These are phyloP conservation scores for Apodospora peruviana DNA, from an alignment of 495 filamentous ascomycete genomes.

Conservation along the genomic window DNA sequence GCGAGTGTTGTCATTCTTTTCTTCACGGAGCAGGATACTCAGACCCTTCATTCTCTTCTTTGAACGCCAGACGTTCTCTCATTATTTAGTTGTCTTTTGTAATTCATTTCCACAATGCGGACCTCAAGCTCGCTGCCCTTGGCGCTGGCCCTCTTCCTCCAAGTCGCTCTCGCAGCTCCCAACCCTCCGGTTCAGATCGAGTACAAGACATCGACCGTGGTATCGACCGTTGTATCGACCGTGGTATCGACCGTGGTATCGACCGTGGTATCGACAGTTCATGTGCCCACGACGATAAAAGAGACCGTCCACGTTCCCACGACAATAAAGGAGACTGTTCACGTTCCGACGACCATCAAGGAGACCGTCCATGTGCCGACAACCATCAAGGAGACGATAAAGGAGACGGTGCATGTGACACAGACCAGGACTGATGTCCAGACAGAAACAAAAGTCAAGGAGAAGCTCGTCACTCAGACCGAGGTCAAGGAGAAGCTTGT, in stretches of 20 bases:
- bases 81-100: not conserved
- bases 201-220: not conserved
- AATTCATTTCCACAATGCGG: not conserved
- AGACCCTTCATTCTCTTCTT: not conserved
- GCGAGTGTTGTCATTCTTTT: not conserved
- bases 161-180: not conserved
- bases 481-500: not conserved
- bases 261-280: not conserved
- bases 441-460: not conserved
- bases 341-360: not conserved
- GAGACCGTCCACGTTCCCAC: not conserved
- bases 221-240: not conserved
- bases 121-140: not conserved
- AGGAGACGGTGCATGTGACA: not conserved
- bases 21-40: not conserved
- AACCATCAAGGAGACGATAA: not conserved
- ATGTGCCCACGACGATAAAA: not conserved
- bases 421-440: not conserved
- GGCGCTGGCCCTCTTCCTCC: not conserved
- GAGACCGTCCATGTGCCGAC: not conserved
- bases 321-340: not conserved
- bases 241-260: not conserved
- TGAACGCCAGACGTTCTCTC: not conserved
- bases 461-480: not conserved
- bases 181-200: not conserved